Conservation (phyloP, 129 eudicot genomes). For the Oenanthe sinensis region DNA sequence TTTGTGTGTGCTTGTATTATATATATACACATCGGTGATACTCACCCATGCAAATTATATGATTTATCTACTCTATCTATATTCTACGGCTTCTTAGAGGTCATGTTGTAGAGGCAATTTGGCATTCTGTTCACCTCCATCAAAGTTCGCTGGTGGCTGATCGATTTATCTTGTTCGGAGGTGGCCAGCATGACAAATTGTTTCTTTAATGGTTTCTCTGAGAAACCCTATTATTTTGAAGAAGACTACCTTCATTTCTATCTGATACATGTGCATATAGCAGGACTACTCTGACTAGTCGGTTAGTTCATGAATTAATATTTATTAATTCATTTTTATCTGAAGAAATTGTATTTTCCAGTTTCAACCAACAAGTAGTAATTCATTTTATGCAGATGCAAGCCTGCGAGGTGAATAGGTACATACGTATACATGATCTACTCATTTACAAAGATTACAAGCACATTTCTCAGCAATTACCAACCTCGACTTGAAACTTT, state of each 20-base stretch:
- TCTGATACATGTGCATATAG: neutral
- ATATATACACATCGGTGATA: neutral
- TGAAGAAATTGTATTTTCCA: neutral
- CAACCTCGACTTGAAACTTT: slow-evolving; percentile 29
- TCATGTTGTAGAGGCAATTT: slow-evolving; percentile 9
- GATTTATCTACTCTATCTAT: neutral
- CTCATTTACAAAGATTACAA: too few relatives aligned
- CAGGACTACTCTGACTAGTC: neutral
- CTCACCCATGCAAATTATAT: neutral
- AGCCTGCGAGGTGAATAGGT: neutral
- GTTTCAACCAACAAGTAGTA: neutral
- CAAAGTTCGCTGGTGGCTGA: neutral
- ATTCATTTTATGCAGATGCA: neutral
- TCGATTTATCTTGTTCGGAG: neutral
- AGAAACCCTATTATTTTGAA: slow-evolving; percentile 1
- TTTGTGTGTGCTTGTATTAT: neutral
- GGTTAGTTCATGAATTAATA: neutral
- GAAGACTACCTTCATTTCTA: neutral
- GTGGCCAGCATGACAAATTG: slow-evolving; percentile 13
- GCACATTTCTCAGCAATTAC: too few relatives aligned
- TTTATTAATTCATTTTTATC: neutral
- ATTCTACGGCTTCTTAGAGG: neutral
- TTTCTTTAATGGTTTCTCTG: slow-evolving; percentile 6
- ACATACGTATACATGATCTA: too few relatives aligned
- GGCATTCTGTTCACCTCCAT: slow-evolving; percentile 15